A percentile compares a stretch with the other conserved stretches of the same genome.
These are phyloP conservation scores for Mortierella sp. DNA, from an alignment of 371 early-diverging fungal species.

Conservation along the genomic window DNA sequence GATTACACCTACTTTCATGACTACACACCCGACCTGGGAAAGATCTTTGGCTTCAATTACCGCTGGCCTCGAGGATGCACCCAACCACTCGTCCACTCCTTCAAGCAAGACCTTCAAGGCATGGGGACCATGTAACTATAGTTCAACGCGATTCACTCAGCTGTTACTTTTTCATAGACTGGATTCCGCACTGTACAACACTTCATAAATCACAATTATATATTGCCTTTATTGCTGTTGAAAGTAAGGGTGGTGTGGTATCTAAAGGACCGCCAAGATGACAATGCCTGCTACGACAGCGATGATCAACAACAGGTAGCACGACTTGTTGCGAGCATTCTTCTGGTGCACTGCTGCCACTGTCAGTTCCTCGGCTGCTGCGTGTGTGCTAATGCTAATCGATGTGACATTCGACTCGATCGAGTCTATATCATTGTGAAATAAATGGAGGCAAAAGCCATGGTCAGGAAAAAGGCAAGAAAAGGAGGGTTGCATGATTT, in stretches of 20 bases:
- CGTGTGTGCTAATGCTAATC: constrained; percentile 81
- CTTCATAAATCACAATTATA: neutral
- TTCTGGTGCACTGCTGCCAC: constrained; percentile 86
- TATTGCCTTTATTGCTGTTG: neutral
- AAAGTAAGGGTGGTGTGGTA: neutral
- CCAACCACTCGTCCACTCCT: constrained; percentile 43
- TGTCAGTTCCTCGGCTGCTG: constrained; percentile 85
- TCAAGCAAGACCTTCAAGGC: constrained; percentile 35
- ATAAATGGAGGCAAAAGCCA: neutral
- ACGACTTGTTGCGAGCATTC: constrained; percentile 83
- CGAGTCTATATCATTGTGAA: constrained; percentile 67
- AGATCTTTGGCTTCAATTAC: constrained; percentile 63
- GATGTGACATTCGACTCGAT: constrained; percentile 89
- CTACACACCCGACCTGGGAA: constrained; percentile 66
- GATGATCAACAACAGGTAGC: constrained; percentile 81
- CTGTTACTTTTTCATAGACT: neutral
- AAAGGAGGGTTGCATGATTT: neutral
- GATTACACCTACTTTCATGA: constrained; percentile 69
- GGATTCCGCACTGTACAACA: constrained; percentile 13
- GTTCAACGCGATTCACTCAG: neutral
- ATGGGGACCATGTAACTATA: constrained; percentile 43
- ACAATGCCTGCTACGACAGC: constrained; percentile 72
- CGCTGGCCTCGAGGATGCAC: constrained; percentile 74
- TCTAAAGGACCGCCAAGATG: constrained; percentile 49
- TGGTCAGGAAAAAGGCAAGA: neutral